These are phyloP conservation scores for Psilocybe azurescens DNA, from an alignment of 768 basidiomycete species.

Conservation along the genomic window DNA sequence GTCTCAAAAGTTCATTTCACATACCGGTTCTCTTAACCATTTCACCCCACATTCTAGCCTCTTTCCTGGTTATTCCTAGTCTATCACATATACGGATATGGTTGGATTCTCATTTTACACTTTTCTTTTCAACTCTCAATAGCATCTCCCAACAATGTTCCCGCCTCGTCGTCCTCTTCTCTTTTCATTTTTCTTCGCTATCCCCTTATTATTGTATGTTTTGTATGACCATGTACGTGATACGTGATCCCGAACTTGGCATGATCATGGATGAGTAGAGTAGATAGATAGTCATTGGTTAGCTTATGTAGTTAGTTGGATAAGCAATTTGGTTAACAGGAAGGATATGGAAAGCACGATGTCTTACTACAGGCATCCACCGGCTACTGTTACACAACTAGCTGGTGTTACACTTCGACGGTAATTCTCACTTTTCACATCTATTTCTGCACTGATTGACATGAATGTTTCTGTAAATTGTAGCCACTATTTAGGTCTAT, in stretches of 20 bases:
- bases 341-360: neutral
- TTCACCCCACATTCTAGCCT: neutral
- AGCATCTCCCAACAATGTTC: neutral
- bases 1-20: neutral
- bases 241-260: neutral
- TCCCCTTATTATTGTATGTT: conserved; percentile 3
- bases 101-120: neutral
- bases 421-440: too few relatives aligned
- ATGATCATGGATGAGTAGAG: neutral
- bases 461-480: too few relatives aligned
- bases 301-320: neutral
- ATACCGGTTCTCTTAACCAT: neutral
- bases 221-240: neutral
- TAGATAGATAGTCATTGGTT: neutral
- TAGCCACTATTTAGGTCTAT: too few relatives aligned
- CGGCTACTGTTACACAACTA: too few relatives aligned
- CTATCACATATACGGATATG: neutral
- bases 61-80: neutral
- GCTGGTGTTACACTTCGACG: too few relatives aligned
- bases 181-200: neutral
- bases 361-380: too few relatives aligned
- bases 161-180: neutral
- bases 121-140: neutral
- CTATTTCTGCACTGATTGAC: too few relatives aligned
- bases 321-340: neutral